Evolutionary conservation across 495 filamentous ascomycete genomes (phyloP), one percentile per base, ranked within the genome.

Genomic region (Penicillium lividum): DNA sequence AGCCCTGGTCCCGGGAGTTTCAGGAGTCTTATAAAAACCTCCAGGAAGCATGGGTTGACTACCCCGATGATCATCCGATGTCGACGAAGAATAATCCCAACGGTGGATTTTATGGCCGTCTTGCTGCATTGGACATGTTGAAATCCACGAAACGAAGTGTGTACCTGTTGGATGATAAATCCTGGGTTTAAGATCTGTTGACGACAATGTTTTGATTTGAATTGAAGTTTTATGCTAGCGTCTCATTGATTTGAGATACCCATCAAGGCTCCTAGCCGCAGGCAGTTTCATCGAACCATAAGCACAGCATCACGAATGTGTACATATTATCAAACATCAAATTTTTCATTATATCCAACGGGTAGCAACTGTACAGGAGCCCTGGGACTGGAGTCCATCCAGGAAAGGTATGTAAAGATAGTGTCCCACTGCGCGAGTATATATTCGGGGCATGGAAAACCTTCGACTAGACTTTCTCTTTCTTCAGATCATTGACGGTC

Each of bases 401-500:
- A 22, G 22, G 1, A 22, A 22, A 22, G 22, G 22, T 33, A 33
- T 33, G 5, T 2, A 4, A 22, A 38, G 2, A 38, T 38, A 9
- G 4, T 38, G 13, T 38, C 13, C 15, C 10, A 16, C 38, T 40
- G 38, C 45, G 27, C 10, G 11, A 33, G 28, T 1, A 28, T 2
- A 30, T 5, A 34, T 1, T 7, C 8, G 47, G 3, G 16, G 10
- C 5, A 29, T 1, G 50, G 22, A 42, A n/a, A 30, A 28, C 7
- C 16, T 28, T 36, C 27, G 45, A 3, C 31, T 60, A 67, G 34
- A 80, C 61, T 62, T 73, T 83, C 74, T 89, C 90, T 64, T 85
- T 76, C 68, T 80, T 82, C 71, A 97, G 67, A 73, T 97, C 93
- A 76, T 98, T 98, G 3, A 98, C 82, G 59, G 89, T 83, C 94